These are phyloP conservation scores for Magnaporthiopsis poae DNA, from an alignment of 2,329 filamentous ascomycete species.

Conservation along the genomic window DNA sequence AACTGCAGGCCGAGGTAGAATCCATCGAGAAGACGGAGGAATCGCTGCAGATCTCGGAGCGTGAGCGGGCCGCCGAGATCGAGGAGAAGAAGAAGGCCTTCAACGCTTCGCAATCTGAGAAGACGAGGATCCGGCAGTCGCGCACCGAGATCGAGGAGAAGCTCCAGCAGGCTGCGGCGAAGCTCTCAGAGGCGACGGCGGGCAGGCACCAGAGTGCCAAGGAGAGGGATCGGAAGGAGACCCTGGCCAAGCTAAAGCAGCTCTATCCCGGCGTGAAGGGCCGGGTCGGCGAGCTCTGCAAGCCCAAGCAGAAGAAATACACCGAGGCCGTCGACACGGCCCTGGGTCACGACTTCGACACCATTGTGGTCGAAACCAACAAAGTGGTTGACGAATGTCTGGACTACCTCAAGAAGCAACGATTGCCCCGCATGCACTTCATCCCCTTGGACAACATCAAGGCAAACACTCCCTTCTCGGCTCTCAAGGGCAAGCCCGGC, in stretches of 20 bases:
- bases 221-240: conserved; percentile 70
- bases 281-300: conserved; percentile 81
- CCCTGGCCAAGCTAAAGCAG: conserved; percentile 75
- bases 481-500: conserved; percentile 77
- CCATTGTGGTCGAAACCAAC: conserved; percentile 88
- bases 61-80: conserved; percentile 65
- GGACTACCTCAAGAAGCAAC: conserved; percentile 83
- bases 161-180: conserved; percentile 67
- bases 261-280: conserved; percentile 88
- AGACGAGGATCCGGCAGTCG: conserved; percentile 68
- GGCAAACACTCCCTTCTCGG: conserved; percentile 80
- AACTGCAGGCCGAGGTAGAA: conserved; percentile 60
- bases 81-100: conserved; percentile 83
- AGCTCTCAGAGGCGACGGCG: conserved; percentile 76
- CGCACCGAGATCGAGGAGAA: conserved; percentile 88
- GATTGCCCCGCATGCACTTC: conserved; percentile 80
- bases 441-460: conserved; percentile 96
- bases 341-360: conserved; percentile 85
- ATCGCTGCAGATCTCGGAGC: conserved; percentile 51
- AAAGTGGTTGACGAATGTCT: conserved; percentile 92
- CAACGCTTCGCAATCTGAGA: conserved; percentile 74
- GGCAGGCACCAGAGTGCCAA: conserved; percentile 76
- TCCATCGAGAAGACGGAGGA: conserved; percentile 60
- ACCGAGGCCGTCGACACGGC: conserved; percentile 88
- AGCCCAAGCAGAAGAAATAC: conserved; percentile 93